phyloP scores from a whole-genome alignment of 768 basidiomycete genomes.

The Coprinopsis sp. region DNA sequence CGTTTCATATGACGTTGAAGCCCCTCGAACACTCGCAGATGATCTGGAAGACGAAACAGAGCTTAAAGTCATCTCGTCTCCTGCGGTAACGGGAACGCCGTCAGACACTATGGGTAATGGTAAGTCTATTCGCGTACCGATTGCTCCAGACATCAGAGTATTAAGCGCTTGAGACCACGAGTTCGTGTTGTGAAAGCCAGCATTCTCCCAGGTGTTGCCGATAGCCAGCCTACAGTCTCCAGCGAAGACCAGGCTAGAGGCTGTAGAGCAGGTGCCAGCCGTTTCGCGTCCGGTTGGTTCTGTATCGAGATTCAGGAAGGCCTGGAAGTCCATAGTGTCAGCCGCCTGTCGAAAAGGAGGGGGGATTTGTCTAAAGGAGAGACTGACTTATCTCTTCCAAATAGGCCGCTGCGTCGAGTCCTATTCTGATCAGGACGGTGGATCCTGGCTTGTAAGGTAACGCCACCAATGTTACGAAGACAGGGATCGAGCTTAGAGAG shows the following conservation, averaged over 20 bases:
- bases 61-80: background rate
- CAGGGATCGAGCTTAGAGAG: too few species aligned
- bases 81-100: background rate
- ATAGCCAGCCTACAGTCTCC: background rate
- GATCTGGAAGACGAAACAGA: background rate
- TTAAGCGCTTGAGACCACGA: slow-evolving; percentile 9
- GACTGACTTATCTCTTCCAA: background rate
- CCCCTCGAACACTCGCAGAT: background rate
- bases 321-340: slow-evolving; percentile 3
- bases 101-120: background rate
- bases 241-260: background rate
- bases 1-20: background rate
- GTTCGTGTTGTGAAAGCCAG: background rate
- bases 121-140: background rate
- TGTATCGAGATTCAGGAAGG: slow-evolving; percentile 3
- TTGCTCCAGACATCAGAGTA: background rate
- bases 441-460: too few species aligned
- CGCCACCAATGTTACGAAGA: too few species aligned
- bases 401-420: background rate
- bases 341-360: slow-evolving; percentile 7
- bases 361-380: slow-evolving; percentile 5
- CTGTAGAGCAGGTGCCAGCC: too few species aligned
- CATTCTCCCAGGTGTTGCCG: slow-evolving; percentile 1
- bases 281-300: background rate
- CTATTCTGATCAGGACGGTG: too few species aligned